Conservation (phyloP, 768 basidiomycete genomes). For the Aureoboletus auriporus region DNA sequence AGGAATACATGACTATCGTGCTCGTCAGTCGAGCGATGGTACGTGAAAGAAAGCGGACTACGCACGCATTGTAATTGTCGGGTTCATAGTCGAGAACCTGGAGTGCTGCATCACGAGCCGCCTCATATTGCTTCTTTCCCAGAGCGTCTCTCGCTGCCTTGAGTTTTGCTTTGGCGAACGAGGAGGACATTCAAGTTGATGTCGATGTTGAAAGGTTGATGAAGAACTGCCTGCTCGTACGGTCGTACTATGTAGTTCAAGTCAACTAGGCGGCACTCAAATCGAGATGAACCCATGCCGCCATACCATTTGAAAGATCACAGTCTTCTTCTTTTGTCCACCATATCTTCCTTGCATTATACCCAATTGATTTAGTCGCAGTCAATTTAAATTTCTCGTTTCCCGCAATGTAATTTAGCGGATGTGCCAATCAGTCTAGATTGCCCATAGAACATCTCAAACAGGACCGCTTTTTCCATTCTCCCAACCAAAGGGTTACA, state of each 20-base stretch:
- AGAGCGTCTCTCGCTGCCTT: constrained; percentile 77
- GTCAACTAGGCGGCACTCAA: too few relatives aligned
- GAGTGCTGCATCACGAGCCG: constrained; percentile 62
- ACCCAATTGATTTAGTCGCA: not conserved
- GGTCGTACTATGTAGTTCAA: too few relatives aligned
- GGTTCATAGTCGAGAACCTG: constrained; percentile 73
- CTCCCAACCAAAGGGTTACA: constrained; percentile 6
- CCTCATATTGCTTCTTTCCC: constrained; percentile 66
- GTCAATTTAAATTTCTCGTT: too few relatives aligned
- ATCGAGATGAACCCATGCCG: too few relatives aligned
- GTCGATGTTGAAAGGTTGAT: too few relatives aligned
- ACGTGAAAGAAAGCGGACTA: constrained; percentile 10
- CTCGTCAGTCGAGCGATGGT: constrained; percentile 1
- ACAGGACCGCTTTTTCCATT: constrained; percentile 6
- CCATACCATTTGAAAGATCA: too few relatives aligned
- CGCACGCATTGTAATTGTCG: constrained; percentile 85
- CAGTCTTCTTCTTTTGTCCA: too few relatives aligned
- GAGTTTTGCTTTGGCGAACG: constrained; percentile 65
- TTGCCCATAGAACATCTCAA: constrained; percentile 1
- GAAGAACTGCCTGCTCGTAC: too few relatives aligned
- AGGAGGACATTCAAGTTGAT: constrained; percentile 23
- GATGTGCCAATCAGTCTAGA: not conserved
- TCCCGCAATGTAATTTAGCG: constrained; percentile 10
- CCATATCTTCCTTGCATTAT: not conserved
- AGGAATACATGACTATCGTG: constrained; percentile 74